Percentiles rank a stretch among this genome's conserved stretches.
Evolutionary conservation across 169 alveolate genomes (phyloP).

Genomic region (Eimeria acervulina): DNA sequence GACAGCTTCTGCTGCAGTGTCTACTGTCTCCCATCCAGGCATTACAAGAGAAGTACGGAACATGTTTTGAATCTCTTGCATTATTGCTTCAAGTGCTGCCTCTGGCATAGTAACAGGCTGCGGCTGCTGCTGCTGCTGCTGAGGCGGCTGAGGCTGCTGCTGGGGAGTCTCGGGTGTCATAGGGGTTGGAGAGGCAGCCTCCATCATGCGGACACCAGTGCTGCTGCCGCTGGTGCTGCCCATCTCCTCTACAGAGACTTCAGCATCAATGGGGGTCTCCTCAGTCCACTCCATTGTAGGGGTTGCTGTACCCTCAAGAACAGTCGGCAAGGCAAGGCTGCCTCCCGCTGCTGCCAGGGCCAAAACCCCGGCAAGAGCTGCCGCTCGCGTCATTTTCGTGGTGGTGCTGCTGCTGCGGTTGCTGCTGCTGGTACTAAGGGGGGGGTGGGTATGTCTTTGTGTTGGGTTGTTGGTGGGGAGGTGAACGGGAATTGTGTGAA

Average conservation of each 20-base stretch:
- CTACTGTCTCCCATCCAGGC: slow-evolving; percentile 57
- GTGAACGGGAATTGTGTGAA: background rate
- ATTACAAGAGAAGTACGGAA: background rate
- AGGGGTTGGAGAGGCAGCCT: background rate
- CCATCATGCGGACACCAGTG: slow-evolving; percentile 18
- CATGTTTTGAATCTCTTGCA: slow-evolving; percentile 22
- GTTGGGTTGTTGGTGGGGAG: too few relatives aligned
- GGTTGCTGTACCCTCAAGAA: background rate
- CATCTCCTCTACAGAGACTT: background rate
- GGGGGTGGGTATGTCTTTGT: background rate
- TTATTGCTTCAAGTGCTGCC: slow-evolving; percentile 15
- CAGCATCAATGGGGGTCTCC: slow-evolving; percentile 4
- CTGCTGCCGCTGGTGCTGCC: slow-evolving; percentile 16
- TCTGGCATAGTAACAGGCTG: background rate
- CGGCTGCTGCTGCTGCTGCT: background rate
- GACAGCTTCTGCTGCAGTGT: slow-evolving; percentile 16
- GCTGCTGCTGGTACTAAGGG: too few relatives aligned
- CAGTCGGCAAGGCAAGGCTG: slow-evolving; percentile 17
- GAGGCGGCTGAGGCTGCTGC: background rate
- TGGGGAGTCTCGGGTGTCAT: background rate
- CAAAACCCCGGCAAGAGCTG: slow-evolving; percentile 4
- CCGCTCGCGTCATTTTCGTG: slow-evolving; percentile 23
- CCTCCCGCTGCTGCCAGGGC: slow-evolving; percentile 51
- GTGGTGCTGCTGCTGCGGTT: background rate
- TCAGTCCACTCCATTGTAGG: slow-evolving; percentile 10